phyloP scores from a whole-genome alignment of 345 rosid genomes.

The Lumnitzera littorea region DNA sequence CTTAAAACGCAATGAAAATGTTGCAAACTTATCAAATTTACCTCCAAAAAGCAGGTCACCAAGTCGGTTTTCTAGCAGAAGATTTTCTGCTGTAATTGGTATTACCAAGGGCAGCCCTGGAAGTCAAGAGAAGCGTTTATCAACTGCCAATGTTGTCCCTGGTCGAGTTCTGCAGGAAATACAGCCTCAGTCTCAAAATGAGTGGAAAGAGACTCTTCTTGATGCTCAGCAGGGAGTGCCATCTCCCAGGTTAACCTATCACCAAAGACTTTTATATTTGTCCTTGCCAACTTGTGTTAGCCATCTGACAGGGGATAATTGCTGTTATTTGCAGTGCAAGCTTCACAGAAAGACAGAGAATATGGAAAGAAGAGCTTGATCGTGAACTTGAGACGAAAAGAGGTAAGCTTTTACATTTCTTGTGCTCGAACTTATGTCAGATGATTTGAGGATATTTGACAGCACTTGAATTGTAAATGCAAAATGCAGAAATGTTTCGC shows the following conservation, averaged over 20 bases:
- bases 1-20: slow-evolving; percentile 32
- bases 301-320: slow-evolving; percentile 6
- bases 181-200: slow-evolving; percentile 40
- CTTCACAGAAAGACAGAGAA: slow-evolving; percentile 57
- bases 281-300: background rate
- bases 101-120: slow-evolving; percentile 35
- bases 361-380: slow-evolving; percentile 86
- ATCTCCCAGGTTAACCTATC: slow-evolving; percentile 37
- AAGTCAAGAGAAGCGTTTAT: slow-evolving; percentile 20
- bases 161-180: slow-evolving; percentile 44
- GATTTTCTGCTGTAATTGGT: slow-evolving; percentile 48
- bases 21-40: slow-evolving; percentile 34
- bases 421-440: background rate
- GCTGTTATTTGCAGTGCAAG: slow-evolving; percentile 27
- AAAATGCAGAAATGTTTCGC: slow-evolving; percentile 65
- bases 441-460: background rate
- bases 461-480: slow-evolving; percentile 6
- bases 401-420: slow-evolving; percentile 20
- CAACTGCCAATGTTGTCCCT: slow-evolving; percentile 26
- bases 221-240: slow-evolving; percentile 30
- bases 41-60: slow-evolving; percentile 83
- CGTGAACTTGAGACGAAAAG: slow-evolving; percentile 72
- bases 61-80: slow-evolving; percentile 65
- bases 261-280: slow-evolving; percentile 7
- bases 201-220: slow-evolving; percentile 25